A percentile compares a stretch with the other conserved stretches of the same genome.
These are phyloP conservation scores for Fusarium abutilonis DNA, from an alignment of 2,329 filamentous ascomycete genomes.

Conservation along the genomic window DNA sequence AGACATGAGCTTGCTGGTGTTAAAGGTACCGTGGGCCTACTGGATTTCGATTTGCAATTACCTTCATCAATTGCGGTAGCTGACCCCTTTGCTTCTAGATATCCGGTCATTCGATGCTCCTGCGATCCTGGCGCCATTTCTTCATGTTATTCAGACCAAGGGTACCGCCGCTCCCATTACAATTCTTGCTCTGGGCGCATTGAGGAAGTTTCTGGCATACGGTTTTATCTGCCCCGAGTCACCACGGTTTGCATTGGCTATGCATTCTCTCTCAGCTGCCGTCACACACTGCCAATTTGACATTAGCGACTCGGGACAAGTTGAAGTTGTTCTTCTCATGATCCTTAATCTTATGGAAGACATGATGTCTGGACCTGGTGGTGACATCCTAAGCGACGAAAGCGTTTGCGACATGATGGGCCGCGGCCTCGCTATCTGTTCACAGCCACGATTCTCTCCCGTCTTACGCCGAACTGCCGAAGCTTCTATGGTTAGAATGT, in stretches of 20 bases:
- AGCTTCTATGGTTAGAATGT: conserved; percentile 98
- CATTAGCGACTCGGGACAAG: conserved; percentile 91
- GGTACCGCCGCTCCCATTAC: conserved; percentile 97
- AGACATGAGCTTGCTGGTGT: conserved; percentile 87
- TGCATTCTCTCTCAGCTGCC: conserved; percentile 93
- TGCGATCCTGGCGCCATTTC: conserved; percentile 88
- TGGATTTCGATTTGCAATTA: neutral
- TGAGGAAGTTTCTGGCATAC: conserved; percentile 97
- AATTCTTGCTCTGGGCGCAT: conserved; percentile 88
- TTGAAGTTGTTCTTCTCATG: conserved; percentile 93
- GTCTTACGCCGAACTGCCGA: conserved; percentile 90
- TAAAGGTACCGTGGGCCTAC: conserved; percentile 66
- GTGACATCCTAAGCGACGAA: conserved; percentile 93
- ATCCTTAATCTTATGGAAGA: conserved; percentile 98
- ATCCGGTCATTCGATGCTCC: conserved; percentile 90
- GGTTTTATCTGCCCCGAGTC: conserved; percentile 86
- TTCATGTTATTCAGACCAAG: conserved; percentile 95
- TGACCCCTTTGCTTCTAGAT: conserved; percentile 61
- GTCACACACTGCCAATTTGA: conserved; percentile 99
- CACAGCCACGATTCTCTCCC: conserved; percentile 89
- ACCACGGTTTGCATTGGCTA: conserved; percentile 87
- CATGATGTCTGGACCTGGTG: conserved; percentile 94
- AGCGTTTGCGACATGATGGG: conserved; percentile 99
- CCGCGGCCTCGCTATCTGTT: conserved; percentile 95
- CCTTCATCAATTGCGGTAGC: conserved; percentile 8